phyloP scores from a whole-genome alignment of 1,284 basidiomycete genomes.

The Athelia sp. region DNA sequence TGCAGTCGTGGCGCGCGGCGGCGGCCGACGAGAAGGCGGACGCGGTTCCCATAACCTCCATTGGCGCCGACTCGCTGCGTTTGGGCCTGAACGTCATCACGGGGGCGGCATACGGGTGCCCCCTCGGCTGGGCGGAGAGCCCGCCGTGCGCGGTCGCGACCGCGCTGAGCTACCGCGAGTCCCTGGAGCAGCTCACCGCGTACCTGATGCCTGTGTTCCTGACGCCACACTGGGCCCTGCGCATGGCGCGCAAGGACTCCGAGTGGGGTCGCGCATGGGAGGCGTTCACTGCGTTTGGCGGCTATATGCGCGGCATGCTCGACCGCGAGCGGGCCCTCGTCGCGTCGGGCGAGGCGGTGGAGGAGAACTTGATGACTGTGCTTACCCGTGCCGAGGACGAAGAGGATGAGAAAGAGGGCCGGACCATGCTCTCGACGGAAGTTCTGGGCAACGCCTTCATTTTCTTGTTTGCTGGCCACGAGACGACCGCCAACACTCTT shows the following conservation, averaged over 20 bases:
- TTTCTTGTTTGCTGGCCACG: conserved; percentile 12
- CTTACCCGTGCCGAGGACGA: conserved; percentile 6
- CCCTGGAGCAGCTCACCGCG: conserved; percentile 11
- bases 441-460: conserved; percentile 16
- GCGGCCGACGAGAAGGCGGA: not conserved
- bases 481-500: conserved; percentile 14
- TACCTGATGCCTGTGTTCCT: conserved; percentile 17
- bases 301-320: conserved; percentile 11
- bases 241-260: conserved; percentile 5
- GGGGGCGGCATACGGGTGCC: conserved; percentile 12
- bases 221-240: conserved; percentile 14
- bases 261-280: conserved; percentile 10
- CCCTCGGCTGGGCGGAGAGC: conserved; percentile 7
- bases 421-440: conserved; percentile 9
- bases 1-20: conserved; percentile 3
- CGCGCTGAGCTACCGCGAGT: conserved; percentile 6
- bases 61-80: conserved; percentile 7
- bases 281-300: conserved; percentile 9
- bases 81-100: conserved; percentile 15
- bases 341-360: not conserved
- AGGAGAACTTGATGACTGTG: conserved; percentile 8
- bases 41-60: conserved; percentile 4
- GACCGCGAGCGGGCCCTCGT: conserved; percentile 5
- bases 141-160: conserved; percentile 7
- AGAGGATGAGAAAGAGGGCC: conserved; percentile 6